Evolutionary conservation across 2,329 filamentous ascomycete genomes (phyloP).

Genomic region (Ceratocystis huliohia): DNA sequence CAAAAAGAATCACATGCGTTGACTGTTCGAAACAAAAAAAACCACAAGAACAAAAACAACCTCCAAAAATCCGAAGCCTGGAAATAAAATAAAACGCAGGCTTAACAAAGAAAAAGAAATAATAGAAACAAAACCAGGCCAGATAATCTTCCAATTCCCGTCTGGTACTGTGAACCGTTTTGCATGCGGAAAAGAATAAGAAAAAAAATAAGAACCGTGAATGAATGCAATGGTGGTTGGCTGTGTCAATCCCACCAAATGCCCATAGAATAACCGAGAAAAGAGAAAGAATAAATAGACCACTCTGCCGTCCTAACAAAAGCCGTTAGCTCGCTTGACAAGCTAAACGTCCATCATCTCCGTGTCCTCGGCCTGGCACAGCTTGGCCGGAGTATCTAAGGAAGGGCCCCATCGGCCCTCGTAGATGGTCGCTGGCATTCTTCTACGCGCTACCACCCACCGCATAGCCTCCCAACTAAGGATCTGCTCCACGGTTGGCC

Average conservation of each 20-base stretch:
- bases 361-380: constrained; percentile 42
- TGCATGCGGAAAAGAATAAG: constrained; percentile 2
- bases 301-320: no score
- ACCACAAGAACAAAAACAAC: not conserved
- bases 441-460: constrained; percentile 67
- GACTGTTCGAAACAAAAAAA: not conserved
- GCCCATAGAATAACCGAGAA: not conserved
- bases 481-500: constrained; percentile 63
- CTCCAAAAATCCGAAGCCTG: no score
- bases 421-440: constrained; percentile 83
- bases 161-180: constrained; percentile 18
- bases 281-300: not conserved
- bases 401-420: constrained; percentile 91
- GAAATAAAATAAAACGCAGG: constrained; percentile 1
- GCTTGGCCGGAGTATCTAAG: not conserved
- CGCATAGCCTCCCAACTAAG: constrained; percentile 59
- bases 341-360: constrained; percentile 48
- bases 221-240: not conserved
- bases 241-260: constrained; percentile 4
- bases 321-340: no score
- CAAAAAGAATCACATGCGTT: no score
- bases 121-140: constrained; percentile 14
- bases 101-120: constrained; percentile 6
- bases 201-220: constrained; percentile 10
- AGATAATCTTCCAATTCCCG: constrained; percentile 14